Evolutionary conservation across 306 rosid species (phyloP), one percentile per base, ranked within the genome.

Genomic region (Quercus alba): DNA sequence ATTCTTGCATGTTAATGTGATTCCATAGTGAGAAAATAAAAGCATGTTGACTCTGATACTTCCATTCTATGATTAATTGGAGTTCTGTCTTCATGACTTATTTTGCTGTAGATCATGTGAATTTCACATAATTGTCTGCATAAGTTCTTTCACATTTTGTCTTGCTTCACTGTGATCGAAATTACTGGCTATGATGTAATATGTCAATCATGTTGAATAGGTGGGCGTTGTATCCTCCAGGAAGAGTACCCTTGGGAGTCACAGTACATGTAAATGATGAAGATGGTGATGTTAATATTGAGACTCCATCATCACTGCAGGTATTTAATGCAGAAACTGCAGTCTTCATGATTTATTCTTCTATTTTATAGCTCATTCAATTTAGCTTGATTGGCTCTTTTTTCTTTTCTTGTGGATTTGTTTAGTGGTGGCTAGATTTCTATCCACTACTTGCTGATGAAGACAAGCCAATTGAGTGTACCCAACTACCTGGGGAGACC

Each of bases 221-320:
- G 88, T 95, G 99, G 98, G 99, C 98, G 58, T 68, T 95, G 78
- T 95, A 95, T 88, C 98, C 99, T 86, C 99, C 99, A 17, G 99
- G 99, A 72, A 95, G 84, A 85, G 99, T 95, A 69, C 99, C 97
- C 77, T 75, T 91, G 77, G 97, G 99, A 79, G 99, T 91, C 72
- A 93, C 96, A 0, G 99, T 95, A 70, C 98, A 93, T 88, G 96
- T 95, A 64, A 93, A 86, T 74, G 98, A 91, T 80, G 98, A 90
- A 38, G 99, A 95, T 76, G 99, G 99, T 35, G 99, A 95, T 86
- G 97, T 95, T 81, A 90, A 76, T 74, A 73, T 95, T 72, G 99
- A 91, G 58, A 81, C 93, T 46, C 99, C 99, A 77, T 81, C 97
- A 74, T 95, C 99, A 14, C 80, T 95, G 80, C 99, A 93, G 98